These are phyloP conservation scores for Passiflora organensis DNA, from an alignment of 345 rosid species.

Conservation along the genomic window DNA sequence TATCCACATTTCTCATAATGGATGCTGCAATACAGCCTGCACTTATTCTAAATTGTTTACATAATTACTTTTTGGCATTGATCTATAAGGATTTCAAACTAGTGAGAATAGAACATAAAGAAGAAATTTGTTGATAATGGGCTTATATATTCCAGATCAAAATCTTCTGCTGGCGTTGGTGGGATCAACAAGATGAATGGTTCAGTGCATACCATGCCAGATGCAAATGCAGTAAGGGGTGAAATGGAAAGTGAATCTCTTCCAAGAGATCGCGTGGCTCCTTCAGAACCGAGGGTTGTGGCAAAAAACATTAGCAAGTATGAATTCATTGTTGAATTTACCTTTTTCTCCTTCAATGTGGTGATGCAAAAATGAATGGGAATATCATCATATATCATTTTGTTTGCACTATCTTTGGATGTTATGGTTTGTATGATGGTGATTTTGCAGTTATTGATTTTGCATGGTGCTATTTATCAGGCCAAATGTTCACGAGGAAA, in stretches of 20 bases:
- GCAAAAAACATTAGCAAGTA: slow-evolving; percentile 68
- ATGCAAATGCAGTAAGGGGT: slow-evolving; percentile 47
- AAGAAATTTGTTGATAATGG: slow-evolving; percentile 6
- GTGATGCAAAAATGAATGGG: background rate
- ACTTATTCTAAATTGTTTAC: background rate
- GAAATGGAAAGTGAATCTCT: slow-evolving; percentile 52
- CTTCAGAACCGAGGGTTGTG: slow-evolving; percentile 49
- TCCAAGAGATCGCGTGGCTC: slow-evolving; percentile 48
- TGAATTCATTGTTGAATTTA: slow-evolving; percentile 22
- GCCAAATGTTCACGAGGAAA: slow-evolving; percentile 53
- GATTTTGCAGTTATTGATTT: slow-evolving; percentile 13
- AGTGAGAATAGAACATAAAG: background rate
- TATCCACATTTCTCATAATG: no score
- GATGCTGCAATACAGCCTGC: background rate
- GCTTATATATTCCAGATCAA: slow-evolving; percentile 49
- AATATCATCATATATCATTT: slow-evolving; percentile 1
- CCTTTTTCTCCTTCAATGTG: slow-evolving; percentile 4
- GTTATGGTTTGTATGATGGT: slow-evolving; percentile 1
- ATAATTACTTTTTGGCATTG: no score
- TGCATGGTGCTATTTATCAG: slow-evolving; percentile 34
- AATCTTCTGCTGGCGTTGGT: slow-evolving; percentile 51
- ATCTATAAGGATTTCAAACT: no score
- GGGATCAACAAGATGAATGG: slow-evolving; percentile 59
- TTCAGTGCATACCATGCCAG: slow-evolving; percentile 55
- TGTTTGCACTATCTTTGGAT: slow-evolving; percentile 1